Evolutionary conservation across 148 eudicot genomes (phyloP), one percentile per base, ranked within the genome.

Genomic region (Heliamphora exappendiculata): DNA sequence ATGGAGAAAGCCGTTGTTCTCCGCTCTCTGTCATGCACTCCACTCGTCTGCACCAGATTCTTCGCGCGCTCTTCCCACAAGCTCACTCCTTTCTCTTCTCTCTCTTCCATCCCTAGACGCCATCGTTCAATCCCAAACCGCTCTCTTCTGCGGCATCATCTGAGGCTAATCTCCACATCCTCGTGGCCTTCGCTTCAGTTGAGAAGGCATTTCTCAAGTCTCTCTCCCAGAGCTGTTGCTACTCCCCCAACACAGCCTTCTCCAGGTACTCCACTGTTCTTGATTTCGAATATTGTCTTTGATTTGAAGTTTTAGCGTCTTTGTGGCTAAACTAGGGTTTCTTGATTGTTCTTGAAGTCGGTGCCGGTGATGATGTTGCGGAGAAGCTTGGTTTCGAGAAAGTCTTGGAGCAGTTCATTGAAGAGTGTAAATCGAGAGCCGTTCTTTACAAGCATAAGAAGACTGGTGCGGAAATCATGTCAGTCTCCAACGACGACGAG

Each of bases 401-500:
- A 66, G 93, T 95, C 5, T 88, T 96, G 24, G 96, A 92, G 78
- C 80, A 95, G 84, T 89, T 86, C 50, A 90, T 95, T 67, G 90
- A 89, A 19, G 99, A 95, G 88, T 95, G 97, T 67, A 95, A 92
- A 70, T 91, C 99, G 1, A 91, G 72, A 81, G 97, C 97, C 70
- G 93, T 92, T 76, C 80, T 95, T 59, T 95, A 84, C 79, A 88
- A 84, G 79, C 99, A 95, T 58, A 89, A 82, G 83, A 95, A 92
- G 80, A 92, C 97, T 3, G 96, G 99, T 1, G 90, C 91, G 17
- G 90, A 95, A 60, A 84, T 95, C 22, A 91, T 95, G 97, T 95
- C 99, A 0, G 92, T 95, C 29, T 85, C 86, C 29, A 95, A 95
- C 74, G 90, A 92, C n/a, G 99, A 95, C 63, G 99, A 95, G 90